Base-by-base conservation (phyloP, 495 filamentous ascomycete genomes). In the Talaromyces nanjingensis region DNA sequence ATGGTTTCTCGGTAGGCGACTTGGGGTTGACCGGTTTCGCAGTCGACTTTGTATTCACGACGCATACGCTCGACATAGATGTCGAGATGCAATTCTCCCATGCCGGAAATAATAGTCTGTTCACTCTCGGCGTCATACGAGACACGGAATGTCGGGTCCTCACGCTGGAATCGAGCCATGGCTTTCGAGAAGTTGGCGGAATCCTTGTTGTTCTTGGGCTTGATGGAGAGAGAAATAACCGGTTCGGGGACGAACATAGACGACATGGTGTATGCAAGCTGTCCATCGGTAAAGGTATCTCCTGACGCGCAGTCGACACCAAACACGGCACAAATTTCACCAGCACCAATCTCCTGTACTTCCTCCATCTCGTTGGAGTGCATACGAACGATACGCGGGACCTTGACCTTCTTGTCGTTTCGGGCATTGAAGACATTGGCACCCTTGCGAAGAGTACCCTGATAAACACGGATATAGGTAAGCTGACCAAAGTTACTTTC, bases 361-460 rank as follows among this genome's bases (percentile, higher is more conserved):
- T 99, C 96, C 76, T 98, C 96, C 96, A 99, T 94, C 72, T 99
- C 96, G 72, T 98, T 97, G 34, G 92, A 96, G 81, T 99, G 96
- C 96, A 99, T 99, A 54, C 96, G 90, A 56, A 99, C 96, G 70
- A 99, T 99, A 69, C 93, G 89, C 22, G 96, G 96, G 64, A 98
- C 87, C 76, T 96, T 94, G 72, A 99, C 88, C 78, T 94, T 98
- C 83, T 98, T 97, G 73, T 91, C 87, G 59, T 84, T 92, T 65
- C 93, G 88, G 9, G 94, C 91, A 72, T 99, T 99, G 85, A 88
- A 97, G 34, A 99, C 86, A 72, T 91, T 89, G 69, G 88, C 81
- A 49, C 92, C 90, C 82, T 96, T 98, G 75, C 83, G 89, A 64
- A 99, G 78, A 22, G 85, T 84, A 66, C 96, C 96, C 76, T 99